These are phyloP conservation scores for Fusarium buxicola DNA, from an alignment of 2,329 filamentous ascomycete genomes.

Conservation along the genomic window DNA sequence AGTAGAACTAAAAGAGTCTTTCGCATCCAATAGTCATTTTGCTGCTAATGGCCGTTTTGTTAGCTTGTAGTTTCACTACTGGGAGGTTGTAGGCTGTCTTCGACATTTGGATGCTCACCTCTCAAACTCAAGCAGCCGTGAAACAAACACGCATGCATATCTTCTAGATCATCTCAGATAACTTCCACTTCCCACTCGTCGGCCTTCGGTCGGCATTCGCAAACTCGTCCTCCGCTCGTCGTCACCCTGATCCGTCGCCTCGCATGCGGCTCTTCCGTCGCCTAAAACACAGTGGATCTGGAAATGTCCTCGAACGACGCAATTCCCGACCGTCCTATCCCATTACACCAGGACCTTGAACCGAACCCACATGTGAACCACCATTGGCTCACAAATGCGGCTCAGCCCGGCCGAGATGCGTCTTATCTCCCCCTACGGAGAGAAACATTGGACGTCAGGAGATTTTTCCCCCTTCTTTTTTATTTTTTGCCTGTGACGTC, in stretches of 20 bases:
- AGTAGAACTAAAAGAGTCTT: too few relatives aligned
- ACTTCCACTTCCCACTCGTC: constrained; percentile 19
- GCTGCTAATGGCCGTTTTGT: too few relatives aligned
- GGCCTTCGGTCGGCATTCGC: constrained; percentile 44
- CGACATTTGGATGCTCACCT: neutral
- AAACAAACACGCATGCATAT: too few relatives aligned
- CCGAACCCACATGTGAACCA: constrained; percentile 8
- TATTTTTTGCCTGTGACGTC: neutral
- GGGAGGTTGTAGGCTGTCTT: too few relatives aligned
- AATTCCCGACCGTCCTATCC: constrained; percentile 40
- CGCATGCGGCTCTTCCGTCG: constrained; percentile 41
- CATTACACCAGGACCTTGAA: constrained; percentile 25
- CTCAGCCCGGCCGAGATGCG: constrained; percentile 26
- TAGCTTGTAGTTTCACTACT: too few relatives aligned
- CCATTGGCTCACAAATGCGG: constrained; percentile 38
- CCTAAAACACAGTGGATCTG: constrained; percentile 36
- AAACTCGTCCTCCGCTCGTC: constrained; percentile 17
- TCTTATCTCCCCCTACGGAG: constrained; percentile 8
- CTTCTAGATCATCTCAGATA: constrained; percentile 31
- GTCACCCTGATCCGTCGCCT: neutral
- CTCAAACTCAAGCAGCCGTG: neutral
- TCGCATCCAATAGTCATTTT: too few relatives aligned
- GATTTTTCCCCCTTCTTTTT: constrained; percentile 20
- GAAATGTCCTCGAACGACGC: constrained; percentile 29
- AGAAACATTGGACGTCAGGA: constrained; percentile 33